These are phyloP conservation scores for Citrullus amarus DNA, from an alignment of 306 rosid species.

Conservation along the genomic window DNA sequence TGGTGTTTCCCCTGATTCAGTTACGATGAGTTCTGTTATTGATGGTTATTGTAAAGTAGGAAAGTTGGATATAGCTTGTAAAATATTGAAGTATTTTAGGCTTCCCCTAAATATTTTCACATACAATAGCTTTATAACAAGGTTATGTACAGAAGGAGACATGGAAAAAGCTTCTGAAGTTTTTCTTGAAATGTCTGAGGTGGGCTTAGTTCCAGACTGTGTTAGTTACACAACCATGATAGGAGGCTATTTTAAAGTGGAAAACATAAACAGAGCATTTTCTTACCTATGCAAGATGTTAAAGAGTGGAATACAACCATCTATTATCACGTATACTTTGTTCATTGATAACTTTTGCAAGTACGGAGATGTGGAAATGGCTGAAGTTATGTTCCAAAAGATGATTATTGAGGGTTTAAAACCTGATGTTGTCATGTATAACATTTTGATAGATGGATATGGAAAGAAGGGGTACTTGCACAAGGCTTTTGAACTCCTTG, in stretches of 20 bases:
- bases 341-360: conserved; percentile 21
- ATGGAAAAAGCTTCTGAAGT: conserved; percentile 17
- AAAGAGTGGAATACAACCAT: conserved; percentile 23
- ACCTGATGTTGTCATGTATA: conserved; percentile 24
- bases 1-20: conserved; percentile 23
- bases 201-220: conserved; percentile 22
- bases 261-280: conserved; percentile 10
- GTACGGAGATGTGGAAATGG: conserved; percentile 19
- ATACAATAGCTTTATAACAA: conserved; percentile 26
- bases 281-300: conserved; percentile 25
- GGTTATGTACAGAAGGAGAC: conserved; percentile 18
- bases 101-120: conserved; percentile 16
- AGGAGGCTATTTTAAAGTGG: conserved; percentile 20
- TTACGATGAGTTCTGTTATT: conserved; percentile 20
- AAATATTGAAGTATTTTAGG: conserved; percentile 19
- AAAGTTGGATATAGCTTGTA: conserved; percentile 8
- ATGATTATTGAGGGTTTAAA: conserved; percentile 16
- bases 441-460: conserved; percentile 26
- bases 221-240: conserved; percentile 23
- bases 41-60: conserved; percentile 26
- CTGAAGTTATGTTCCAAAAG: conserved; percentile 19
- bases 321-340: conserved; percentile 14
- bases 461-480: conserved; percentile 26
- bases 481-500: conserved; percentile 21
- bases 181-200: conserved; percentile 22